Evolutionary conservation across 768 basidiomycete genomes (phyloP), one percentile per base, ranked within the genome.

Genomic region (Leccinum obscurum): DNA sequence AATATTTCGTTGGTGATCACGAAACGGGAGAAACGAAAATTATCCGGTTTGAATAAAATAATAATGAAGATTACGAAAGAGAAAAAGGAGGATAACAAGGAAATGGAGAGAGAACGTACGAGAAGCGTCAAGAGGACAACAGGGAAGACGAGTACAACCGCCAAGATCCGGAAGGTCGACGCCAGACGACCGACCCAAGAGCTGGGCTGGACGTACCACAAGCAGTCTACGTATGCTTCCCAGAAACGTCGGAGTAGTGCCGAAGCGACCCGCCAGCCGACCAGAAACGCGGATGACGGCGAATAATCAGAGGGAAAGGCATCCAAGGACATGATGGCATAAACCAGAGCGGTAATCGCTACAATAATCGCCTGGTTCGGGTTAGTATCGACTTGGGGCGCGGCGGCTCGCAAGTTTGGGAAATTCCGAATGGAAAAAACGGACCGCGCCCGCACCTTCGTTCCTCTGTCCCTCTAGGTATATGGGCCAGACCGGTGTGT

Each of bases 131-230:
- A 75, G 54, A 87, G 74, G 57, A 87, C 68, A 55, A 90, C 75
- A 4, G 82, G 82, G 17, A 77, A 56, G 59, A 81, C 68, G 58
- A 77, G 65, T 37, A 88, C 22, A 59, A 80, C 72, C 24, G 90
- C 87, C 61, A 92, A 78, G 52, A 90, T 71, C 57, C 89, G 87
- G 65, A 81, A 88, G 6, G 77, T 77, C 44, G 81, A 86, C 17
- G 90, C 88, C 37, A 82, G 77, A 61, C 80, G 82, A 44, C 80
- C 82, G 52, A 92, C 86, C 85, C 84, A 88, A 4, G 91, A 92
- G 44, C 79, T 76, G 3, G 83, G 77, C 51, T 82, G 70, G 66
- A 89, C 90, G 65, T 81, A 74, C 83, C 85, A 88, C 24, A 92
- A 77, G 66, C 87, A 78, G 39, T 83, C 74, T 57, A 86, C 63